Percentiles rank a stretch among this genome's conserved stretches.
Conservation (phyloP, 176 grass and related monocot species). For the Secale cereale region DNA sequence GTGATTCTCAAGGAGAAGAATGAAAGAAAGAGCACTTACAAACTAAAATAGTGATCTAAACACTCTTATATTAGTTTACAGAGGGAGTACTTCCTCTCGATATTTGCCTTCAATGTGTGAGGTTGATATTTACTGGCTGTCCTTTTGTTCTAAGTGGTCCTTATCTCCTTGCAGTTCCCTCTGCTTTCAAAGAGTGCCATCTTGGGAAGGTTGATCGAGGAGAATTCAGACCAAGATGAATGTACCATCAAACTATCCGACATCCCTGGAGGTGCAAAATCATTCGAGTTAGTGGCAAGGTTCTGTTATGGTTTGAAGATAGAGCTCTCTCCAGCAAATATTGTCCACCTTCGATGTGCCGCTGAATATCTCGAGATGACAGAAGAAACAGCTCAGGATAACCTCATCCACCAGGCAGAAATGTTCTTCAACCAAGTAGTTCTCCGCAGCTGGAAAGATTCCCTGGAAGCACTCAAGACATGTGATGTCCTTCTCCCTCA, state of each 20-base stretch:
- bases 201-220: slow-evolving; percentile 32
- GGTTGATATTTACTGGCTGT: not conserved
- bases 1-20: not conserved
- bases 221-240: slow-evolving; percentile 21
- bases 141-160: not conserved
- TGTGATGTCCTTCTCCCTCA: slow-evolving; percentile 30
- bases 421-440: slow-evolving; percentile 30
- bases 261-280: slow-evolving; percentile 41
- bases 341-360: slow-evolving; percentile 33
- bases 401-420: slow-evolving; percentile 30
- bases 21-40: not conserved
- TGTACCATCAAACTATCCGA: slow-evolving; percentile 22
- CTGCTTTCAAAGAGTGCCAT: slow-evolving; percentile 36
- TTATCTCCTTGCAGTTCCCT: slow-evolving; percentile 36
- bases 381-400: slow-evolving; percentile 24
- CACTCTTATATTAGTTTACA: too few relatives aligned
- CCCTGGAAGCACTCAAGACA: slow-evolving; percentile 29
- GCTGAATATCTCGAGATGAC: slow-evolving; percentile 43
- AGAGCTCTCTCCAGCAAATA: slow-evolving; percentile 41
- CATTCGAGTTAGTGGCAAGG: slow-evolving; percentile 48
- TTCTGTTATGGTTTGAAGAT: slow-evolving; percentile 54
- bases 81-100: not conserved
- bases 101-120: not conserved
- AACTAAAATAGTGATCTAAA: too few relatives aligned
- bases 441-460: slow-evolving; percentile 40